Percentiles rank a stretch among this genome's conserved stretches.
Evolutionary conservation across 2,329 filamentous ascomycete genomes (phyloP).

Genomic region (Verticillium nubilum): DNA sequence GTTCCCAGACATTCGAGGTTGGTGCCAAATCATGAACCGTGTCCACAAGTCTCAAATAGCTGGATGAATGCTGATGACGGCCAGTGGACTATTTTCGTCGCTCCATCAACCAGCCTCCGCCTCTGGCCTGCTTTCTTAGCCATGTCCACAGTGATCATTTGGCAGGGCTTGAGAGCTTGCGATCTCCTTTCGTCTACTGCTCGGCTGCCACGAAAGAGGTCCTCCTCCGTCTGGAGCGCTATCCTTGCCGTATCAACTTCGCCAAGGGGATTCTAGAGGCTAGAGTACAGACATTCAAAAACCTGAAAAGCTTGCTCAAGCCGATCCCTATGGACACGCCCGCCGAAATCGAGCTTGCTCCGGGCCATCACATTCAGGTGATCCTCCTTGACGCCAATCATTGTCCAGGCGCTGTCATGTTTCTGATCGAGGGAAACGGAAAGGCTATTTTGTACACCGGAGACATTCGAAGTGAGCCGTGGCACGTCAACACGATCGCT

Average conservation of each 20-base stretch:
- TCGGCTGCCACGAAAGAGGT: conserved; percentile 79
- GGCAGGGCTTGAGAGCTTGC: conserved; percentile 68
- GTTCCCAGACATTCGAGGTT: conserved; percentile 72
- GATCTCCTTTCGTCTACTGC: conserved; percentile 84
- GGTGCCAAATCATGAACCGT: conserved; percentile 11
- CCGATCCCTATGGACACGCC: conserved; percentile 78
- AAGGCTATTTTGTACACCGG: conserved; percentile 83
- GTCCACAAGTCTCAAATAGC: conserved; percentile 7
- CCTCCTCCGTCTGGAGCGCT: conserved; percentile 72
- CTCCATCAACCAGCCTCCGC: conserved; percentile 46
- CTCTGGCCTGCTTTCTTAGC: conserved; percentile 81
- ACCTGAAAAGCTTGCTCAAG: conserved; percentile 70
- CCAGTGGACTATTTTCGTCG: conserved; percentile 77
- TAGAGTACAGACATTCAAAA: conserved; percentile 68
- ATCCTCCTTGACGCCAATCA: conserved; percentile 91
- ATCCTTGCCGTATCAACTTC: conserved; percentile 76
- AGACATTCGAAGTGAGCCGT: conserved; percentile 78
- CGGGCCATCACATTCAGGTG: conserved; percentile 64
- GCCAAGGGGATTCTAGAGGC: conserved; percentile 72
- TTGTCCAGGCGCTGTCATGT: conserved; percentile 87
- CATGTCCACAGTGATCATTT: conserved; percentile 93
- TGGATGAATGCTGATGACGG: not conserved
- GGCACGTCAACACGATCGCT: conserved; percentile 73
- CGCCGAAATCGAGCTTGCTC: conserved; percentile 67
- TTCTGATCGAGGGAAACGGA: conserved; percentile 70